phyloP scores from a whole-genome alignment of 306 rosid genomes.

The Senna siamea region DNA sequence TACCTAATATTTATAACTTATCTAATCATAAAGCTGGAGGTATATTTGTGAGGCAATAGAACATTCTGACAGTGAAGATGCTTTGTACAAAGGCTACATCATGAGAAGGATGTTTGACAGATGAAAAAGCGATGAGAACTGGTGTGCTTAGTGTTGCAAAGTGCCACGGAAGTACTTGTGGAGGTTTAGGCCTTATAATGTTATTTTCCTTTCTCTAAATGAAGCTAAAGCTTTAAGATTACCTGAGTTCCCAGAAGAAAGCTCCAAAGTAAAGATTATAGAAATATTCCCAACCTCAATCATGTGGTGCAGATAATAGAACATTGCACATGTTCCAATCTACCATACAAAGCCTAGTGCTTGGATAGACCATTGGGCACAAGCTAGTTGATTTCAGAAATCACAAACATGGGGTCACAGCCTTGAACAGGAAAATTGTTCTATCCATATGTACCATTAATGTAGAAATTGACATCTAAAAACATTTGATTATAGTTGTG shows the following conservation, averaged over 20 bases:
- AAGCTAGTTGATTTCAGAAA: neutral
- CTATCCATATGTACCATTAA: neutral
- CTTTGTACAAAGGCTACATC: neutral
- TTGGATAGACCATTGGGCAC: neutral
- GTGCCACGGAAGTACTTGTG: neutral
- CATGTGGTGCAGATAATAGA: neutral
- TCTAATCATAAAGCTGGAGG: too few species aligned
- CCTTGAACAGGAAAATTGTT: conserved; percentile 9
- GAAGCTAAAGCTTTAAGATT: neutral
- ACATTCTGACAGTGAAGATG: neutral
- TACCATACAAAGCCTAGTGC: neutral
- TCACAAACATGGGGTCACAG: neutral
- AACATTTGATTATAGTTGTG: neutral
- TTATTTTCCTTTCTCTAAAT: neutral
- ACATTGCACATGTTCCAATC: conserved; percentile 4
- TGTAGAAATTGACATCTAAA: neutral
- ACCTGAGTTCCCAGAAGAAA: conserved; percentile 16
- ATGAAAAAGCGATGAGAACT: neutral
- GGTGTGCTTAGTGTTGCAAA: neutral
- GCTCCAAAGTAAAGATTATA: neutral
- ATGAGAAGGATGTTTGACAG: neutral
- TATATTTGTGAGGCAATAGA: too few species aligned
- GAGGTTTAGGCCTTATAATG: conserved; percentile 7
- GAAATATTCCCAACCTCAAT: conserved; percentile 1
- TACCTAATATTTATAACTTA: too few species aligned